These are phyloP conservation scores for Citrus maxima DNA, from an alignment of 345 rosid genomes.

Conservation along the genomic window DNA sequence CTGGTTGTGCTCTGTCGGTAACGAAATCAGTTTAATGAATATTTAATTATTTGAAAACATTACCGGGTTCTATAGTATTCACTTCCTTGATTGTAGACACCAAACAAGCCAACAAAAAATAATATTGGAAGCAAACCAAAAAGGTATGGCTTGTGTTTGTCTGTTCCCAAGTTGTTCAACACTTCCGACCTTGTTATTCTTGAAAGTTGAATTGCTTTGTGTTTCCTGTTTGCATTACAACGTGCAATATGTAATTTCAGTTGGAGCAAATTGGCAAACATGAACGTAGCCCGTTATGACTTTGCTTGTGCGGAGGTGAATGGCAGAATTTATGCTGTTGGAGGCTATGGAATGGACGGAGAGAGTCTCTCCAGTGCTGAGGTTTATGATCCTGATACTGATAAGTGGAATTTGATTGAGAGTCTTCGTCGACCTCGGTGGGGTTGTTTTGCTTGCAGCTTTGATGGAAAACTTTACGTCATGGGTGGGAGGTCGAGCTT, in stretches of 20 bases:
- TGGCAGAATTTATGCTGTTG: conserved; percentile 78
- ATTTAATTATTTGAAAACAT: background rate
- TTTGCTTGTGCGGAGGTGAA: conserved; percentile 90
- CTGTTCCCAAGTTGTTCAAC: background rate
- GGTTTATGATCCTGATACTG: conserved; percentile 62
- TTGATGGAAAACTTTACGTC: conserved; percentile 77
- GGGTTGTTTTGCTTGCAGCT: conserved; percentile 80
- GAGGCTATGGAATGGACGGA: conserved; percentile 73
- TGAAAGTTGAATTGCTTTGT: background rate
- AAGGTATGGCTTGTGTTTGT: background rate
- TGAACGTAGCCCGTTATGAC: conserved; percentile 77
- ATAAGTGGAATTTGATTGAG: conserved; percentile 62
- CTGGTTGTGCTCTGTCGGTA: background rate
- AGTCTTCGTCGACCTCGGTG: conserved; percentile 78
- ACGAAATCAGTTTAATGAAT: background rate
- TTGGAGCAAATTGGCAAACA: conserved; percentile 71
- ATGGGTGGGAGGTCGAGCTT: conserved; percentile 97
- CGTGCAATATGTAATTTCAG: conserved; percentile 36
- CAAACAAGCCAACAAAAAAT: background rate
- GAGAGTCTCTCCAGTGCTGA: conserved; percentile 75
- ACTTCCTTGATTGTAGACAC: background rate
- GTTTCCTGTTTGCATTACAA: conserved; percentile 8
- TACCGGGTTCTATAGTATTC: background rate
- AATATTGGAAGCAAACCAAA: background rate
- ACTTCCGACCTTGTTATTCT: background rate